Percentiles rank a stretch among this genome's conserved stretches.
Evolutionary conservation across 441 rosid genomes (phyloP).

Genomic region (Arabidopsis lyrata): DNA sequence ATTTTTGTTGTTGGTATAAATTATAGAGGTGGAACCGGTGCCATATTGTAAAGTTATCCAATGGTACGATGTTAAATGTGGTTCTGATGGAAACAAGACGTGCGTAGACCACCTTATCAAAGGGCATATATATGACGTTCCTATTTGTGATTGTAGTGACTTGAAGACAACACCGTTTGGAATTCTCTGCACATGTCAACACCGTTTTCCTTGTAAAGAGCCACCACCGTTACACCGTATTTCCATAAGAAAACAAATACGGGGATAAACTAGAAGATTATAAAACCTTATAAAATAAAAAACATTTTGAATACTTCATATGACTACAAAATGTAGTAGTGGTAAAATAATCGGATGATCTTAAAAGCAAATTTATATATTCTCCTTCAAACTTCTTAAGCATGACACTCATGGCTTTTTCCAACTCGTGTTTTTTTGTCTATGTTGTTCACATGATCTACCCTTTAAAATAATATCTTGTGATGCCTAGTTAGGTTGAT

Average conservation of each 20-base stretch:
- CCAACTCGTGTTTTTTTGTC: too few species aligned
- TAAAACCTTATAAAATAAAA: neutral
- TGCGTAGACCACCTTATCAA: neutral
- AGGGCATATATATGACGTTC: neutral
- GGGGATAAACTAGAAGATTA: neutral
- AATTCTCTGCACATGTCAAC: neutral
- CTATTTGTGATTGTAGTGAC: constrained; percentile 15
- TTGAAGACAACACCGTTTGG: neutral
- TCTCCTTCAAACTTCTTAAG: too few species aligned
- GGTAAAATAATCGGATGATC: neutral
- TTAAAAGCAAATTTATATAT: too few species aligned
- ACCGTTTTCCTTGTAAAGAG: neutral
- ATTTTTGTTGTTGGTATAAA: neutral
- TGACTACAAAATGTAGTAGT: neutral
- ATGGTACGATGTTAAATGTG: constrained; percentile 1
- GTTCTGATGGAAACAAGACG: constrained; percentile 14
- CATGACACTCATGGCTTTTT: too few species aligned
- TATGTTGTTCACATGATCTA: too few species aligned
- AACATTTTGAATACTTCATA: neutral
- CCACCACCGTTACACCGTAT: neutral
- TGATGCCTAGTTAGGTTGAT: too few species aligned
- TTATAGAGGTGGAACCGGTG: neutral
- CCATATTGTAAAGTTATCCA: neutral
- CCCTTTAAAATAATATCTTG: too few species aligned
- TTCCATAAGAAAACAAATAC: neutral